phyloP scores from a whole-genome alignment of 129 eudicot genomes.

The Apium graveolens region DNA sequence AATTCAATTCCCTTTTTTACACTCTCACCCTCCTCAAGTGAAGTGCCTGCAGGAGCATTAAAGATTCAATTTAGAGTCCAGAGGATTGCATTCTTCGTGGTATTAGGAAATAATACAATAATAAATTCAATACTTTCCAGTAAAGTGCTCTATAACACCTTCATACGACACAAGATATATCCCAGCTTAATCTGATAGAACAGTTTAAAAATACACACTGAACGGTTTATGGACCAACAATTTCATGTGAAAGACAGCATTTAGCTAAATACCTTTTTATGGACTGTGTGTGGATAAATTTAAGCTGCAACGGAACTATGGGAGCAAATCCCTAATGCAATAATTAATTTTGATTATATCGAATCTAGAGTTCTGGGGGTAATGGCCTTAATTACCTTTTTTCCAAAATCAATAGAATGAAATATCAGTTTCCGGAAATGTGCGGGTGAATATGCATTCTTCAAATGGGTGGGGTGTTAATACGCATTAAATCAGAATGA shows the following conservation, averaged over 20 bases:
- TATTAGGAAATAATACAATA: neutral
- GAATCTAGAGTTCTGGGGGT: neutral
- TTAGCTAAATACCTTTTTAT: neutral
- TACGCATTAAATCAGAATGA: neutral
- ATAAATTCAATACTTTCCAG: neutral
- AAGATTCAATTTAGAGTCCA: slow-evolving; percentile 33
- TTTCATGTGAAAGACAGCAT: neutral
- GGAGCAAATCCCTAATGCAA: neutral
- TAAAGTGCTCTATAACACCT: neutral
- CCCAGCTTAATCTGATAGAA: neutral
- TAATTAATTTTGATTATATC: no score
- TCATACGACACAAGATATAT: neutral
- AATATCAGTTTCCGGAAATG: neutral
- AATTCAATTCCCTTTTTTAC: slow-evolving; percentile 45
- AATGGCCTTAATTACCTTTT: neutral
- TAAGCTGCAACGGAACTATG: neutral
- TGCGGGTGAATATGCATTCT: neutral
- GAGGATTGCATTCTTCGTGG: neutral
- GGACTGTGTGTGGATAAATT: neutral
- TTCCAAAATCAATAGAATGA: neutral
- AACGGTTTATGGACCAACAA: neutral
- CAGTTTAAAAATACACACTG: neutral
- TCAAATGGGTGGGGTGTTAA: neutral
- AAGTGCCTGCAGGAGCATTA: slow-evolving; percentile 53
- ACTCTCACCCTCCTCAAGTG: slow-evolving; percentile 52